Base-by-base conservation (phyloP, 306 rosid genomes). In the Glycyrrhiza uralensis region DNA sequence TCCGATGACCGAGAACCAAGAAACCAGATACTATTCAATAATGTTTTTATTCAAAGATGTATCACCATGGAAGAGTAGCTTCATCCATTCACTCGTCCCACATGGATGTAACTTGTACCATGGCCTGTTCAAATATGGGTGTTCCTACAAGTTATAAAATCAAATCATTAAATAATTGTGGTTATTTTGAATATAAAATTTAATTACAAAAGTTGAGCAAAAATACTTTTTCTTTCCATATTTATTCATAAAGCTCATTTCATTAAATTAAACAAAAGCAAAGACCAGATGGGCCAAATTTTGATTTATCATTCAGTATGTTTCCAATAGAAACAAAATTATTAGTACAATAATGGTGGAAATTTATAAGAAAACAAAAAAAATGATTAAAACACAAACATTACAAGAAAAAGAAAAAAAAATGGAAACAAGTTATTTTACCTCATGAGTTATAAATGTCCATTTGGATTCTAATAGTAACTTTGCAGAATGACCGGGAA, bases 51-150 rank as follows among this genome's bases (percentile, higher is more conserved):
- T 78, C 83, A 18, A 9, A 55, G 75, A 76, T 63, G 77, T 33
- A 35, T 80, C 85, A 41, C 74, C 41, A 29, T 39, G 45, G 23
- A 76, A 84, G 54, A 93, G 92, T 64, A 90, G 79, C 87, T 90
- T 93, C 93, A 93, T 85, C 98, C 97, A 93, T 36, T 87, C 98
- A 26, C 89, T 60, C 0, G 97, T 88, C 26, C 97, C 98, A 64
- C 98, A 90, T 39, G 98, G 94, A 85, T 93, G 98, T 70, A 93
- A 71, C 72, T 90, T 93, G 87, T 32, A 89, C 98, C 97, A 93
- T 63, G 92, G 96, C 72, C 96, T 84, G 28, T 90, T 83, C 81
- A 93, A 73, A 83, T 83, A 76, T 11, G 98, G 98, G 75, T 93
- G 96, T 81, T 93, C 98, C 96, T 90, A 73, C 60, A 79, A 80